phyloP scores from a whole-genome alignment of 1,284 basidiomycete genomes.

The Fomitopsis betulina region DNA sequence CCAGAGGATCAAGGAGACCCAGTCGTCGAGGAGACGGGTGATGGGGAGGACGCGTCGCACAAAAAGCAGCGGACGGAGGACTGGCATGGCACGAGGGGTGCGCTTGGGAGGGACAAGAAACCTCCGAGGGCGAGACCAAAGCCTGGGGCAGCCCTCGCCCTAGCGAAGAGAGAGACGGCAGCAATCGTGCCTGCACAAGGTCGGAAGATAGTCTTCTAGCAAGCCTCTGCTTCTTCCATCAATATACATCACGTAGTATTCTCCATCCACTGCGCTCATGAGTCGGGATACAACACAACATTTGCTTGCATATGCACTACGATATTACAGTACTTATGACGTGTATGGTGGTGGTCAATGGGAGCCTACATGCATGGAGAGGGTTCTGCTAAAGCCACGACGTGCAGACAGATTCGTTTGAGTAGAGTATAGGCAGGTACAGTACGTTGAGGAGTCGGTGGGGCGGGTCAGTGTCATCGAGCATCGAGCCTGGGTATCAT shows the following conservation, averaged over 20 bases:
- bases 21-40: slow-evolving; percentile 3
- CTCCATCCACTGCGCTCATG: too few relatives aligned
- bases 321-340: not conserved
- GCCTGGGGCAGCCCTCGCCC: slow-evolving; percentile 89
- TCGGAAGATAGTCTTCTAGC: slow-evolving; percentile 78
- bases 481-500: not conserved
- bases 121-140: slow-evolving; percentile 45
- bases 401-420: not conserved
- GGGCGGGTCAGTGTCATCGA: not conserved
- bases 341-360: slow-evolving; percentile 4
- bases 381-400: not conserved
- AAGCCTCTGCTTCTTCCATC: too few relatives aligned
- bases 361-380: not conserved
- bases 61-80: slow-evolving; percentile 11
- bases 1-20: slow-evolving; percentile 2
- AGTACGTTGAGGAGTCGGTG: not conserved
- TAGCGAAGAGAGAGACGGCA: slow-evolving; percentile 81
- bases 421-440: not conserved
- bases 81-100: not conserved
- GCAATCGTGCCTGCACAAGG: slow-evolving; percentile 80
- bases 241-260: too few relatives aligned
- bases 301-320: not conserved
- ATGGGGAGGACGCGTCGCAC: slow-evolving; percentile 11
- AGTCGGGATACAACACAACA: not conserved
- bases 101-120: slow-evolving; percentile 10